Conservation (phyloP, 1,284 basidiomycete species). For the Naganishia cerealis region DNA sequence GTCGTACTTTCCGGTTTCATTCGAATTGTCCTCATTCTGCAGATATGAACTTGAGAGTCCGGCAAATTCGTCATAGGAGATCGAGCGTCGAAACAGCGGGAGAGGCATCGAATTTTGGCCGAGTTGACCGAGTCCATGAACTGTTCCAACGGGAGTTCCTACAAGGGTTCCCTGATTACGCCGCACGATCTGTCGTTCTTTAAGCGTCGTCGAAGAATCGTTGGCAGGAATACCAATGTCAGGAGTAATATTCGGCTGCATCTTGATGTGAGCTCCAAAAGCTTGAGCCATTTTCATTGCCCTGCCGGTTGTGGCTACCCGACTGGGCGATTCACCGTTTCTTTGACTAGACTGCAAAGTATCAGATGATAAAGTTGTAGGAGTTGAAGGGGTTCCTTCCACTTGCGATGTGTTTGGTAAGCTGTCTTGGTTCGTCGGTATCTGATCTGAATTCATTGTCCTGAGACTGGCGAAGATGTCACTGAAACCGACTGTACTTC, state of each 20-base stretch:
- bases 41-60: background rate
- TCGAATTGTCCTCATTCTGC: background rate
- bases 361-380: background rate
- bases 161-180: background rate
- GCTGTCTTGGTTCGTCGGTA: background rate
- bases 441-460: background rate
- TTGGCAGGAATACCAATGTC: background rate
- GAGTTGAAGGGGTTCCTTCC: background rate
- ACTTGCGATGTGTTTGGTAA: background rate
- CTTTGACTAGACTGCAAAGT: background rate
- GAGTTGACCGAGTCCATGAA: slow-evolving; percentile 4
- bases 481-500: slow-evolving; percentile 3
- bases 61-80: background rate
- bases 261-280: background rate
- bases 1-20: background rate
- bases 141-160: slow-evolving; percentile 4
- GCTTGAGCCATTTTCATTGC: background rate
- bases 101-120: background rate
- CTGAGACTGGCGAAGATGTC: background rate
- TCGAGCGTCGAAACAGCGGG: background rate
- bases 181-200: background rate
- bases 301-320: background rate
- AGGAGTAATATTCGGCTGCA: background rate
- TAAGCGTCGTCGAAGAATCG: background rate
- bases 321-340: background rate